These are phyloP conservation scores for Globisporangium lucens DNA, from an alignment of 352 stramenopile genomes.

Conservation along the genomic window DNA sequence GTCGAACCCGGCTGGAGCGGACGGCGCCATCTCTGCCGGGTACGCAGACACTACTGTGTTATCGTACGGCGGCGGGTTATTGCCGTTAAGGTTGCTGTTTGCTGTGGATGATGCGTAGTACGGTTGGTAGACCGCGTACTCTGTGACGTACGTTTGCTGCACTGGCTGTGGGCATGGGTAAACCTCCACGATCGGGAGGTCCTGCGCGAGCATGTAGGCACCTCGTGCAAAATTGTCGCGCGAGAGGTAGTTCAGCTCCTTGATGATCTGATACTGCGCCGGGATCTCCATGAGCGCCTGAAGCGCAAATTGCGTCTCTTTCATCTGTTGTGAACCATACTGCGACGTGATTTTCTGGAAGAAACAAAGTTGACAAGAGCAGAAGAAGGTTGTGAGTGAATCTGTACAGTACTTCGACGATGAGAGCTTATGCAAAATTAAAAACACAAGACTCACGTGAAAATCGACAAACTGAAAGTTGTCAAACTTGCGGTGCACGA, in stretches of 20 bases:
- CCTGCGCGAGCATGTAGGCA: constrained; percentile 40
- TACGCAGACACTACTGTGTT: constrained; percentile 3
- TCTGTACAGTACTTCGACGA: background rate
- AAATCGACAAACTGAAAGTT: constrained; percentile 90
- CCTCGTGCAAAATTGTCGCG: constrained; percentile 23
- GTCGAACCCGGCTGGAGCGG: constrained; percentile 14
- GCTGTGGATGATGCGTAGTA: constrained; percentile 3
- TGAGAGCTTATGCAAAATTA: background rate
- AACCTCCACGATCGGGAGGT: constrained; percentile 65
- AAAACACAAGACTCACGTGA: constrained; percentile 26
- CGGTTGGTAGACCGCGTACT: constrained; percentile 32
- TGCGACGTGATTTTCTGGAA: constrained; percentile 51
- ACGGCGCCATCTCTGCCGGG: constrained; percentile 11
- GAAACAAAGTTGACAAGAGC: background rate
- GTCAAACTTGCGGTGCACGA: constrained; percentile 77
- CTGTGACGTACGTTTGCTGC: constrained; percentile 22
- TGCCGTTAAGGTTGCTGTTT: constrained; percentile 12
- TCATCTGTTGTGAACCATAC: constrained; percentile 41
- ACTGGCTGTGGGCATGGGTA: constrained; percentile 47
- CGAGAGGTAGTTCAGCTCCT: constrained; percentile 60
- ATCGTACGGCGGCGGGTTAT: background rate
- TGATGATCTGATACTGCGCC: constrained; percentile 78
- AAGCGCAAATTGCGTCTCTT: constrained; percentile 72
- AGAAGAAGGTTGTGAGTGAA: background rate
- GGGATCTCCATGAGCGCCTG: constrained; percentile 86